Evolutionary conservation across 208 protist species (phyloP).

Genomic region (Leishmania tropica): DNA sequence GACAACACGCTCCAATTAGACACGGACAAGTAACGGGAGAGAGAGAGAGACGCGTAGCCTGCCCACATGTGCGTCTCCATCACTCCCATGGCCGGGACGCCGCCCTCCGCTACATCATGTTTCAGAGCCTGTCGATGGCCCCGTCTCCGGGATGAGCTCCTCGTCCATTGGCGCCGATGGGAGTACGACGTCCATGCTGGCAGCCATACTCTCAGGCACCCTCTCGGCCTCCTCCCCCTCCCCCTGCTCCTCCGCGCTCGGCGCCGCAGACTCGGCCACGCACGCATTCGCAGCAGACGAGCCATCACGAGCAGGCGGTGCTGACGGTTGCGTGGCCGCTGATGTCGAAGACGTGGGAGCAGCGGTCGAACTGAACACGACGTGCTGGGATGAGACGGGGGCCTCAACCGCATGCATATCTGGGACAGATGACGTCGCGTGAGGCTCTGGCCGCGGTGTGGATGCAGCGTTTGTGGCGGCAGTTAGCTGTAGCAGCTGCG

Average conservation of each 20-base stretch:
- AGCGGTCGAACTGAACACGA: too few species aligned
- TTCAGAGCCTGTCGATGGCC: not conserved
- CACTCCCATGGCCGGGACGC: not conserved
- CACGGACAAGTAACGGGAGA: not conserved
- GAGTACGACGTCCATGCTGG: not conserved
- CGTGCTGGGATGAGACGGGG: not conserved
- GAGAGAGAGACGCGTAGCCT: not conserved
- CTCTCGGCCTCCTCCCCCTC: not conserved
- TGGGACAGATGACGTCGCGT: not conserved
- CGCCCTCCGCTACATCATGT: not conserved
- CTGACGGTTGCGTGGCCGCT: not conserved
- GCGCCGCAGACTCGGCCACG: not conserved
- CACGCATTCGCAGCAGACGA: not conserved
- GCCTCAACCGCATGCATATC: not conserved
- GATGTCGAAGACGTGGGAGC: not conserved
- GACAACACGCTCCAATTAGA: not conserved
- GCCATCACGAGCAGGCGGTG: not conserved
- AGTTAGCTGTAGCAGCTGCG: constrained; percentile 20
- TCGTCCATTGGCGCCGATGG: not conserved
- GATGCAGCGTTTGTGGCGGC: not conserved
- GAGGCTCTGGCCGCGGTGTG: not conserved
- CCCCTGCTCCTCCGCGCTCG: not conserved
- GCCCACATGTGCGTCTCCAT: not conserved
- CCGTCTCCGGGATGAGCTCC: too few species aligned
- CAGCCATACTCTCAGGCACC: not conserved